phyloP scores from a whole-genome alignment of 176 grass and related monocot genomes.

The Tillandsia leiboldiana region DNA sequence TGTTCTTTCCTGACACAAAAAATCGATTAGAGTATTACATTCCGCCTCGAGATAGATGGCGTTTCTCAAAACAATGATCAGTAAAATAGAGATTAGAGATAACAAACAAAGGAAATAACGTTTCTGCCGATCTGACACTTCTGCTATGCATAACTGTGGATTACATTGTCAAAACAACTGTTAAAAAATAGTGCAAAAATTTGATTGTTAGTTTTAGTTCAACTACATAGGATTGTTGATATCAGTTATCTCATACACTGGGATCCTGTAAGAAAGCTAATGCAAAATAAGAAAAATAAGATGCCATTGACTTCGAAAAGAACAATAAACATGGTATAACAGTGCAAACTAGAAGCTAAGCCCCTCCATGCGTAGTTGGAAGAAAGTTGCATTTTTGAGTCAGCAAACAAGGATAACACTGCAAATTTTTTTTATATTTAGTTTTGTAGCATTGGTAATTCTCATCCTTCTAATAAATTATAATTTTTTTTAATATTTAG shows the following conservation, averaged over 20 bases:
- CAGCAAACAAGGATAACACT: not conserved
- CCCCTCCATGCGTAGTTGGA: not conserved
- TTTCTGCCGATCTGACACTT: too few relatives aligned
- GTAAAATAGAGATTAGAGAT: too few relatives aligned
- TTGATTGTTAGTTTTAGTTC: not conserved
- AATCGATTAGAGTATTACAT: not conserved
- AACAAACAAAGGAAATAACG: too few relatives aligned
- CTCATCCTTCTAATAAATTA: too few relatives aligned
- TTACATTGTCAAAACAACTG: not conserved
- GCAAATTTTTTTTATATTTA: too few relatives aligned
- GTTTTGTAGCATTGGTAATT: too few relatives aligned
- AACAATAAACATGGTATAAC: not conserved
- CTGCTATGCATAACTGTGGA: too few relatives aligned
- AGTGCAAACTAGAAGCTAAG: not conserved
- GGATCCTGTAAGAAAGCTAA: not conserved
- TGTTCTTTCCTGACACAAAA: conserved; percentile 67
- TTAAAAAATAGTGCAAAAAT: not conserved
- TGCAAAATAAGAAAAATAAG: not conserved
- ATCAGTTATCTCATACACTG: not conserved
- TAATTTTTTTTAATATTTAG: too few relatives aligned
- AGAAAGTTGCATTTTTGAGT: not conserved
- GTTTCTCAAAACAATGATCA: too few relatives aligned
- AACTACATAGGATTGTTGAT: not conserved
- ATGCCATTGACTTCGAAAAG: not conserved
- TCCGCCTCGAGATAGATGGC: too few relatives aligned